phyloP scores from a whole-genome alignment of 768 basidiomycete species.

The Artomyces pyxidatus region DNA sequence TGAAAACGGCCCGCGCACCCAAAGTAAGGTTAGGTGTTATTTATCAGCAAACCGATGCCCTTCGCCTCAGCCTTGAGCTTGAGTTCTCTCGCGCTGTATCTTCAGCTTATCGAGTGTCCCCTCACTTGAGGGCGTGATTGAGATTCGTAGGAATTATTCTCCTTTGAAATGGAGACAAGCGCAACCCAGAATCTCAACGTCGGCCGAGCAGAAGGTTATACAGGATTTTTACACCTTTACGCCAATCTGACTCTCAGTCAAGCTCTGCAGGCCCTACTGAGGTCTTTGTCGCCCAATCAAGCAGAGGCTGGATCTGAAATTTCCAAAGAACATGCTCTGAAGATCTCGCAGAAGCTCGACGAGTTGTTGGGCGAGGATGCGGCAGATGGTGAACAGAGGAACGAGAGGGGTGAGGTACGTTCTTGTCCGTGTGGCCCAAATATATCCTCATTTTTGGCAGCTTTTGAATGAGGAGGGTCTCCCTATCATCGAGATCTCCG shows the following conservation, averaged over 20 bases:
- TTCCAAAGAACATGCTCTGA: conserved; percentile 40
- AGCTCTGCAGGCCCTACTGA: conserved; percentile 33
- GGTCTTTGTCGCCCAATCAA: conserved; percentile 25
- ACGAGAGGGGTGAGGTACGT: conserved; percentile 59
- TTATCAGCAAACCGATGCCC: too few relatives aligned
- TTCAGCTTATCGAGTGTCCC: too few relatives aligned
- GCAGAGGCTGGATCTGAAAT: conserved; percentile 20
- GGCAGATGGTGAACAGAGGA: conserved; percentile 26
- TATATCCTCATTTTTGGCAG: conserved; percentile 26
- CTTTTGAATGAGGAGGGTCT: conserved; percentile 70
- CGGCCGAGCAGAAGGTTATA: neutral
- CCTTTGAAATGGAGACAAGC: too few relatives aligned
- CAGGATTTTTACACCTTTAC: neutral
- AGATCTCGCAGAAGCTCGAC: conserved; percentile 50
- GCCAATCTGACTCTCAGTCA: neutral
- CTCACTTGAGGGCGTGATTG: too few relatives aligned
- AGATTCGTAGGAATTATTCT: too few relatives aligned
- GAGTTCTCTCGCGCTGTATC: too few relatives aligned
- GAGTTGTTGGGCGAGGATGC: conserved; percentile 44
- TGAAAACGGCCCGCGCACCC: too few relatives aligned
- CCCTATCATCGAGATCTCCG: conserved; percentile 71
- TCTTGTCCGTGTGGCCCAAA: conserved; percentile 6
- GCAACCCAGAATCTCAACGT: too few relatives aligned
- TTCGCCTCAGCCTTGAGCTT: too few relatives aligned
- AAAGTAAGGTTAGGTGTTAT: too few relatives aligned